A percentile compares a stretch with the other conserved stretches of the same genome.
phyloP scores from a whole-genome alignment of 352 stramenopile genomes.

The Sclerospora graminicola region DNA sequence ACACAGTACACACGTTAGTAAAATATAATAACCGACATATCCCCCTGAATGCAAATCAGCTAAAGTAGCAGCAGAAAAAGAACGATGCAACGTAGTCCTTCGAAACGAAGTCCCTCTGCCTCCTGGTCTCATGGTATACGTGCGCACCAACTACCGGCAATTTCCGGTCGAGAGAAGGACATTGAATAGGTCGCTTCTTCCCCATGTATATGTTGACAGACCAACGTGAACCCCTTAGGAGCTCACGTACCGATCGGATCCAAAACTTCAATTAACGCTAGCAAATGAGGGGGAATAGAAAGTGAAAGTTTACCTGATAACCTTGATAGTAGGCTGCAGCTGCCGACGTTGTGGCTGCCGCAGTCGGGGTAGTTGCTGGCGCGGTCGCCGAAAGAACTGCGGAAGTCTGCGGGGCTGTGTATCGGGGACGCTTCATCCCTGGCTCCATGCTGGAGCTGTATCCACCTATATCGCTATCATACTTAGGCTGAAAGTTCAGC shows the following conservation, averaged over 20 bases:
- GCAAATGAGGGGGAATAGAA: slow-evolving; percentile 8
- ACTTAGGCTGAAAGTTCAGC: slow-evolving; percentile 31
- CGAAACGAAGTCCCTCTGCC: slow-evolving; percentile 4
- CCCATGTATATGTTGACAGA: slow-evolving; percentile 9
- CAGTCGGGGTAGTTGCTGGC: slow-evolving; percentile 8
- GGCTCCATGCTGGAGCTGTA: slow-evolving; percentile 25
- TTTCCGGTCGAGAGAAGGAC: slow-evolving; percentile 19
- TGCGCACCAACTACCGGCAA: slow-evolving; percentile 17
- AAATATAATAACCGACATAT: slow-evolving; percentile 2
- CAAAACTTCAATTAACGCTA: slow-evolving; percentile 18
- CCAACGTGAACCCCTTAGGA: slow-evolving; percentile 9
- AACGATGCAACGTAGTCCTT: slow-evolving; percentile 12
- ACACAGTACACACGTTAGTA: no score
- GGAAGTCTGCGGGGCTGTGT: slow-evolving; percentile 21
- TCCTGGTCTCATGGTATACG: slow-evolving; percentile 17
- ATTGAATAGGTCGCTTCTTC: slow-evolving; percentile 17
- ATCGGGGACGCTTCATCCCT: slow-evolving; percentile 46
- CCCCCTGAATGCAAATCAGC: slow-evolving; percentile 10
- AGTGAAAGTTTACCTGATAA: slow-evolving; percentile 57
- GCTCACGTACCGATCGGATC: slow-evolving; percentile 10
- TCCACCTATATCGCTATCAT: slow-evolving; percentile 9
- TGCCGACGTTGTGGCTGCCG: slow-evolving; percentile 10
- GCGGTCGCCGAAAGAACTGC: slow-evolving; percentile 8
- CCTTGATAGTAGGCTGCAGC: slow-evolving; percentile 60
- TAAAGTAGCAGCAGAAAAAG: no score